Percentiles rank a stretch among this genome's conserved stretches.
phyloP scores from a whole-genome alignment of 768 basidiomycete genomes.

The Nidularia sp. region DNA sequence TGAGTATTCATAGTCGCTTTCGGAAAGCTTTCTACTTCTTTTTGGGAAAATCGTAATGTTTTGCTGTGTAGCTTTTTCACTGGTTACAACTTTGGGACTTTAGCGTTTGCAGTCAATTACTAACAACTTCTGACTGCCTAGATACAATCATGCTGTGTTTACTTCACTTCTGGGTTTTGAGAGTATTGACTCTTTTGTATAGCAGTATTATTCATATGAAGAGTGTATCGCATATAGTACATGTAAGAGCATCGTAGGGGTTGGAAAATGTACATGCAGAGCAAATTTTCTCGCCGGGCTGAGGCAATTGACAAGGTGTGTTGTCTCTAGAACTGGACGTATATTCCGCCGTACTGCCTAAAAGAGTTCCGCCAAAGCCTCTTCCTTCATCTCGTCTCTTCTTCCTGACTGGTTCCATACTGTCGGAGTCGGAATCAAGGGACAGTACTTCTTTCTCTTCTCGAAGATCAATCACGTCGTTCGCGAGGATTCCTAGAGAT shows the following conservation, averaged over 20 bases:
- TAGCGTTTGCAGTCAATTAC: neutral
- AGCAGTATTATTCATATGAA: constrained; percentile 25
- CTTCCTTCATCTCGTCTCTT: constrained; percentile 48
- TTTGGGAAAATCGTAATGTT: neutral
- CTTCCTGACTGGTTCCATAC: constrained; percentile 28
- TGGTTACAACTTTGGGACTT: neutral
- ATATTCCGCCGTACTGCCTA: constrained; percentile 36
- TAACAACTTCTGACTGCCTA: neutral
- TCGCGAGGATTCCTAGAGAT: constrained; percentile 44
- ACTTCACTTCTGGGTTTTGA: neutral
- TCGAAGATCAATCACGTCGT: constrained; percentile 64
- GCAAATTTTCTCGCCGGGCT: constrained; percentile 36
- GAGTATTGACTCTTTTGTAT: constrained; percentile 6
- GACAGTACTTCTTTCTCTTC: constrained; percentile 60
- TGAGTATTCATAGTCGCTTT: constrained; percentile 32
- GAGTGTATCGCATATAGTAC: constrained; percentile 44
- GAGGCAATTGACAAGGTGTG: constrained; percentile 12
- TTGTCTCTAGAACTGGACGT: constrained; percentile 20
- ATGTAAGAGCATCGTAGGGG: constrained; percentile 31
- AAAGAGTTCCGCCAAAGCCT: constrained; percentile 73
- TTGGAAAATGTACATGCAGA: constrained; percentile 58
- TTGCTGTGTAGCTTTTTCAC: neutral
- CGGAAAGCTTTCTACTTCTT: constrained; percentile 4
- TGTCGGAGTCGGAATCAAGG: constrained; percentile 46
- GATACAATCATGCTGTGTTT: neutral